Evolutionary conservation across 805 yeast genomes (phyloP).

Genomic region (Limtongozyma cylindracea): DNA sequence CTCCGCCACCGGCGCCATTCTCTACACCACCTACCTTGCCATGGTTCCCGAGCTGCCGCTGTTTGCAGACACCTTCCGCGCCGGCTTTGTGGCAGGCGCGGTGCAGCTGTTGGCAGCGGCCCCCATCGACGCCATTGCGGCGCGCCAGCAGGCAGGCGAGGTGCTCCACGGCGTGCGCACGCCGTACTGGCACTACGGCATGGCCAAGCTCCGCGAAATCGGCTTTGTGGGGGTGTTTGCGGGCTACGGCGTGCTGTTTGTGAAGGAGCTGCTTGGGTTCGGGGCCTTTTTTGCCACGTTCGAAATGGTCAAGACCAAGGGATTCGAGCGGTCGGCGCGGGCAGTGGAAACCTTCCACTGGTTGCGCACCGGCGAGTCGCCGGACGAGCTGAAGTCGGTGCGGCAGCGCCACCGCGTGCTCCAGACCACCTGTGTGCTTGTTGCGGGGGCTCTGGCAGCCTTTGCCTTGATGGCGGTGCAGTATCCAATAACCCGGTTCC

Average conservation of each 20-base stretch:
- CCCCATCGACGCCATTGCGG: slow-evolving; percentile 76
- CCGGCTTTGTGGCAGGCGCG: slow-evolving; percentile 74
- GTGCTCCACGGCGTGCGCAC: slow-evolving; percentile 38
- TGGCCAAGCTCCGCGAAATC: slow-evolving; percentile 37
- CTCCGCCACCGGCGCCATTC: slow-evolving; percentile 66
- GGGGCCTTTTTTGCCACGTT: slow-evolving; percentile 66
- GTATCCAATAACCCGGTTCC: slow-evolving; percentile 62
- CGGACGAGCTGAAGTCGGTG: slow-evolving; percentile 1
- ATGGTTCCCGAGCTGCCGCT: slow-evolving; percentile 12
- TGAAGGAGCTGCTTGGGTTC: slow-evolving; percentile 67
- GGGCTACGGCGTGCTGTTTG: slow-evolving; percentile 54
- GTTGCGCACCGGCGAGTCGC: slow-evolving; percentile 2
- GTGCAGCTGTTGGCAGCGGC: slow-evolving; percentile 82
- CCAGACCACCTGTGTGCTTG: slow-evolving; percentile 39
- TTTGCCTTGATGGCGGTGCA: slow-evolving; percentile 51
- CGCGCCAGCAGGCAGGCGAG: slow-evolving; percentile 59
- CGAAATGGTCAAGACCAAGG: slow-evolving; percentile 53
- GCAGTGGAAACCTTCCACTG: slow-evolving; percentile 9
- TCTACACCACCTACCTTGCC: slow-evolving; percentile 62
- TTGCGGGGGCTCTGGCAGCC: slow-evolving; percentile 82
- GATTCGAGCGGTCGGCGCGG: slow-evolving; percentile 20
- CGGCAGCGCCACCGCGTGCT: slow-evolving; percentile 18
- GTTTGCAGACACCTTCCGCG: slow-evolving; percentile 30
- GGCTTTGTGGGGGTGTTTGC: slow-evolving; percentile 78
- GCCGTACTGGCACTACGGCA: slow-evolving; percentile 58